A percentile compares a stretch with the other conserved stretches of the same genome.
Conservation (phyloP, 495 filamentous ascomycete genomes). For the Xylona heveae region DNA sequence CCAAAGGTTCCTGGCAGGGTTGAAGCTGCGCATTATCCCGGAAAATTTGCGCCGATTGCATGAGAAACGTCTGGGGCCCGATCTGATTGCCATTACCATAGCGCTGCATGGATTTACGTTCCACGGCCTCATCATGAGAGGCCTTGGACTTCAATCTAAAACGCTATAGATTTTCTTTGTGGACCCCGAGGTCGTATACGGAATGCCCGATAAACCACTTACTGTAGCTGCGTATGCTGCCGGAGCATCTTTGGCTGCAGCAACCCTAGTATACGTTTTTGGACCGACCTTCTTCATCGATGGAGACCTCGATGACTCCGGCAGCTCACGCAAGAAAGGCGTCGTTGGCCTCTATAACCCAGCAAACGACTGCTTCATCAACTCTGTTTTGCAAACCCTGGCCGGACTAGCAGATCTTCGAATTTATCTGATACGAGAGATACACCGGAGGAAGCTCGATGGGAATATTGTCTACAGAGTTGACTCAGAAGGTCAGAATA, state of each 20-base stretch:
- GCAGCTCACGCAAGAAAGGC: constrained; percentile 54
- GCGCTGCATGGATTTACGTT: no score
- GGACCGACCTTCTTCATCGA: constrained; percentile 89
- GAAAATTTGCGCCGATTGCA: no score
- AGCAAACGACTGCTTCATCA: constrained; percentile 99
- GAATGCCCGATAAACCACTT: constrained; percentile 72
- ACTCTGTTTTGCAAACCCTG: constrained; percentile 83
- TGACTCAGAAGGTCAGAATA: constrained; percentile 25
- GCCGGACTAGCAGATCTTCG: constrained; percentile 89
- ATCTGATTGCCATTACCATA: no score
- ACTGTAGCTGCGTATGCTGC: constrained; percentile 86
- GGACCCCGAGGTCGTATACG: constrained; percentile 9
- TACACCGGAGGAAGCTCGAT: constrained; percentile 59
- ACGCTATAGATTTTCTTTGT: no score
- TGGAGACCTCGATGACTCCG: constrained; percentile 38
- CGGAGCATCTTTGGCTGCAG: constrained; percentile 86
- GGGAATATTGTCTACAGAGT: constrained; percentile 47
- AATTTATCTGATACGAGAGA: constrained; percentile 72
- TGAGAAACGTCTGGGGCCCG: no score
- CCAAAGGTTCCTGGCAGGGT: no score
- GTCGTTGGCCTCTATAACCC: constrained; percentile 79
- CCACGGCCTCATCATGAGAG: no score
- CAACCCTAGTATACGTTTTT: constrained; percentile 91
- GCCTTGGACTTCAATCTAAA: no score
- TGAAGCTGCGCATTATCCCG: no score